Percentiles rank a stretch among this genome's conserved stretches.
phyloP scores from a whole-genome alignment of 1,139 yeast genomes.

The Scheffersomyces lignicola region DNA sequence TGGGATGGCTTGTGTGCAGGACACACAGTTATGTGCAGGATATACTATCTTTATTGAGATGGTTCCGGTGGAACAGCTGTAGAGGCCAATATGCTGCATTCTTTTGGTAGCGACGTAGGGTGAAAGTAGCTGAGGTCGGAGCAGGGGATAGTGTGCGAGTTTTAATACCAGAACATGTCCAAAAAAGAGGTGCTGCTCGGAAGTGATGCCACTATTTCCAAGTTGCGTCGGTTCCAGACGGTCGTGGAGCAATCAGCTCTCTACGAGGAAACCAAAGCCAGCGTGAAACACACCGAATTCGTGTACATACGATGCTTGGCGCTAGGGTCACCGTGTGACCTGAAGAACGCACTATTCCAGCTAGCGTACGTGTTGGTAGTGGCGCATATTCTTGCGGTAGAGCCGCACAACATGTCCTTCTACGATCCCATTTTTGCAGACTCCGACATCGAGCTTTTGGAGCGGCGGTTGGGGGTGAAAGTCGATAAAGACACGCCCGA shows the following conservation, averaged over 20 bases:
- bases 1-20: no score
- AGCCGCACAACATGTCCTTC: conserved; percentile 35
- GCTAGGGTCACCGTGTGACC: conserved; percentile 63
- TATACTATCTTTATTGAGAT: no score
- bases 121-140: no score
- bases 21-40: no score
- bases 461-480: conserved; percentile 13
- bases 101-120: no score
- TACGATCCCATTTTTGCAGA: conserved; percentile 65
- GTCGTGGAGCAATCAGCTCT: conserved; percentile 23
- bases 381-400: conserved; percentile 19
- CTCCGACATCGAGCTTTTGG: conserved; percentile 39
- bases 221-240: conserved; percentile 6
- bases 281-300: conserved; percentile 9
- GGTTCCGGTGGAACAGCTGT: no score
- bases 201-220: no score
- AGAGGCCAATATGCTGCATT: no score
- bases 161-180: no score
- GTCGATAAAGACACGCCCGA: conserved; percentile 25
- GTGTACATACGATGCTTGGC: conserved; percentile 64
- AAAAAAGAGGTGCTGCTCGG: no score
- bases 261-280: conserved; percentile 17
- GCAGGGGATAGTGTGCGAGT: no score
- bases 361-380: conserved; percentile 54
- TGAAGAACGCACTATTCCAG: conserved; percentile 62